Percentiles rank a stretch among this genome's conserved stretches.
These are phyloP conservation scores for Prinsepia uniflora DNA, from an alignment of 306 rosid species.

Conservation along the genomic window DNA sequence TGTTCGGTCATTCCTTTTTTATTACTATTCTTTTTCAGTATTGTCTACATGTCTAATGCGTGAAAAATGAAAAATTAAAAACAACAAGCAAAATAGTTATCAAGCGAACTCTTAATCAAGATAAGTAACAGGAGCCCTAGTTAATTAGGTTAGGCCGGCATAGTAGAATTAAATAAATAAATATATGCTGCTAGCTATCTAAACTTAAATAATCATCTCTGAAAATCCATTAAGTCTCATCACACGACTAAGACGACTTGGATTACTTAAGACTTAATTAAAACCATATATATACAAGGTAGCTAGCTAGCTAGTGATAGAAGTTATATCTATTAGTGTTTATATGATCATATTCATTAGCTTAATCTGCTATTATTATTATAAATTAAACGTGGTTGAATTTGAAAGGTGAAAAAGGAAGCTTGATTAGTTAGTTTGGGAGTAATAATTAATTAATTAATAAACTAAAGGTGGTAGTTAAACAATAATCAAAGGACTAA, in stretches of 20 bases:
- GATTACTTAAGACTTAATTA: neutral
- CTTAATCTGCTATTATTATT: neutral
- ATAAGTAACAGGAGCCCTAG: neutral
- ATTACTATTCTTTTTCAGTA: too few species aligned
- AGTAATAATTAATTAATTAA: neutral
- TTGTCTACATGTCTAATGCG: too few species aligned
- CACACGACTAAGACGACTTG: neutral
- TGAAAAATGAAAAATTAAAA: too few species aligned
- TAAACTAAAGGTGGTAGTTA: slow-evolving; percentile 9
- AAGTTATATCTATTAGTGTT: too few species aligned
- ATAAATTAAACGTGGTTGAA: neutral
- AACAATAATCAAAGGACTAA: neutral
- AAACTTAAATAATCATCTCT: too few species aligned
- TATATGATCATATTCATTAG: neutral
- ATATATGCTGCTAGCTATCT: too few species aligned
- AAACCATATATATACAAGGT: too few species aligned
- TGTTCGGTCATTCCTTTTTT: too few species aligned
- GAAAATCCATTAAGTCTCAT: neutral
- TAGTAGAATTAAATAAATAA: too few species aligned
- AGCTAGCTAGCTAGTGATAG: neutral
- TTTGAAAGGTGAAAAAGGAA: neutral
- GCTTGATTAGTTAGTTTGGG: neutral
- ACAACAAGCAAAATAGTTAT: too few species aligned
- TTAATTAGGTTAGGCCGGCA: too few species aligned
- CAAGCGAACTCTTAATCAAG: too few species aligned